Percentiles rank a stretch among this genome's conserved stretches.
phyloP scores from a whole-genome alignment of 371 early-diverging fungal species.

The Mucor irregularis region DNA sequence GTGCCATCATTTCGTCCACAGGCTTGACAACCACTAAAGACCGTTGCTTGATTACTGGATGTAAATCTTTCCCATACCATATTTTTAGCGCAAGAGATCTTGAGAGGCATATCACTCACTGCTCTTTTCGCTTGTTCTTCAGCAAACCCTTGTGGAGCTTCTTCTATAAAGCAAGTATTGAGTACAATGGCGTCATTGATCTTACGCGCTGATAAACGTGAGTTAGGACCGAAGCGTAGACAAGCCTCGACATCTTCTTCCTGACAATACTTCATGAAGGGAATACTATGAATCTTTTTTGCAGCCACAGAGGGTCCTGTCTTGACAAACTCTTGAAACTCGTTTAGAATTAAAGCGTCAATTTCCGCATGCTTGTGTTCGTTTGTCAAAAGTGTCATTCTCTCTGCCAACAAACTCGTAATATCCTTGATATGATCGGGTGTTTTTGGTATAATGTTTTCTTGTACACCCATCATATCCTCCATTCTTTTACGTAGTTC shows the following conservation, averaged over 20 bases:
- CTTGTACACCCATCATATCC: conserved; percentile 42
- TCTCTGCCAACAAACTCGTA: conserved; percentile 12
- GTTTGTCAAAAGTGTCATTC: background rate
- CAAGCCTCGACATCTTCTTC: conserved; percentile 91
- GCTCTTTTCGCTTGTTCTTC: conserved; percentile 65
- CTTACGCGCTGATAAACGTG: conserved; percentile 80
- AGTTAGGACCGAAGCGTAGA: conserved; percentile 83
- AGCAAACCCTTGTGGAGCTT: conserved; percentile 68
- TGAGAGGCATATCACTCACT: conserved; percentile 47
- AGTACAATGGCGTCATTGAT: conserved; percentile 86
- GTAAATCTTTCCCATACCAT: conserved; percentile 70
- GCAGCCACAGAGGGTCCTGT: conserved; percentile 60
- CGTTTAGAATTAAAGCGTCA: conserved; percentile 68
- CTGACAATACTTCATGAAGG: conserved; percentile 82
- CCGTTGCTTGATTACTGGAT: conserved; percentile 45
- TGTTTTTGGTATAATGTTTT: conserved; percentile 12
- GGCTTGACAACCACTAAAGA: conserved; percentile 82
- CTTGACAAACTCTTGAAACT: conserved; percentile 82
- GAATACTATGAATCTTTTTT: conserved; percentile 70
- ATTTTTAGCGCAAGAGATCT: conserved; percentile 58
- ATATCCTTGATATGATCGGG: conserved; percentile 21
- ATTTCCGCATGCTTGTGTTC: conserved; percentile 39
- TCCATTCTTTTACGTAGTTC: conserved; percentile 75
- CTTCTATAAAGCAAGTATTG: conserved; percentile 78
- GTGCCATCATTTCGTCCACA: conserved; percentile 73